Evolutionary conservation across 2,329 filamentous ascomycete genomes (phyloP), one percentile per base, ranked within the genome.

Genomic region (Pseudomassariella vexata): DNA sequence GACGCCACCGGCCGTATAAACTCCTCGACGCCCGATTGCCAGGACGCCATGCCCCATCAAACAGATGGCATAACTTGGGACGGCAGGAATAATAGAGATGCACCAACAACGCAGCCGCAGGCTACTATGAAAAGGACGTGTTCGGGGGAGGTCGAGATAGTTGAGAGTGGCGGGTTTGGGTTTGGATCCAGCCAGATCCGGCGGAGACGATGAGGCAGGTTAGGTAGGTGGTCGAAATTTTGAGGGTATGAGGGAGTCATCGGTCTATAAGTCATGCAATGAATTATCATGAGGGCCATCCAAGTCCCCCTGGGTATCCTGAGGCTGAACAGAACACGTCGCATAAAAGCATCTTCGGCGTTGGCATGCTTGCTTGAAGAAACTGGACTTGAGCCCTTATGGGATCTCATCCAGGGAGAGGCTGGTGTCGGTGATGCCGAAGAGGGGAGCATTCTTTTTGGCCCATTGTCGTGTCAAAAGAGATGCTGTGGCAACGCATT

Each of bases 381-480:
- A 30, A 35, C n/a, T 15, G 27, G 20, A 16, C 16, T 30, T 20
- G 21, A 42, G 35, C 18, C 31, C 34, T 38, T 36, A 43, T 28
- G 36, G 50, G 39, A 68, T 55, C 39, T 75, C 65, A 39, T 76
- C 72, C 37, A 76, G 59, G 26, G 65, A 61, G 32, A 71, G 47
- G 26, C 68, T 55, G 16, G 61, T 60, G 38, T 76, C 66, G 18
- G 55, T 55, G 39, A 82, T 67, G 39, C 70, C 73, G 38, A 79
- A 77, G 32, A 66, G 53, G 18, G 57, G 50, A 4, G 75, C 75
- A 47, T 85, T 84, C 59, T 82, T 84, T 72, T 94, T 95, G 36
- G 88, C 87, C 92, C 92, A 98, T 53, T 85, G 79, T 49, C 90
- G 85, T 21, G 89, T 85, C 40, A 94, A 72, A 49, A 96, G 88